Base-by-base conservation (phyloP, 192 early-diverging fungal genomes). In the Umbelopsis sp. region DNA sequence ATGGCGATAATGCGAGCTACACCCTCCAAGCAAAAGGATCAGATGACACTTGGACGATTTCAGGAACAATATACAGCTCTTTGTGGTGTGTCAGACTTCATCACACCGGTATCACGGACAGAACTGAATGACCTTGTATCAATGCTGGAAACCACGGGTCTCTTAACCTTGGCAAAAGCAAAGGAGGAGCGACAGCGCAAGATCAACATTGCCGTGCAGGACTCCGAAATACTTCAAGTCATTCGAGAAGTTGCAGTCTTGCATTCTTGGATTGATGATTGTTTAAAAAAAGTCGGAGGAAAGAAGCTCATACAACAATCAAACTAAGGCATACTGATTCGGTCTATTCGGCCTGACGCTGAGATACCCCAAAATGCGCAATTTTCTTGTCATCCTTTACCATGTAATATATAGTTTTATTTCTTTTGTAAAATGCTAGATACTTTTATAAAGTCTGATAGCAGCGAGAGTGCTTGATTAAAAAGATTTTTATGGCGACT, bases 51-150 rank as follows among this genome's bases (percentile, higher is more conserved):
- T 27, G 82, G 79, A 18, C 71, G 86, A 79, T 70, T 89, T n/a
- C 76, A 87, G 64, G 87, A 89, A 11, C 82, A 89, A 67, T 96
- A 94, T 64, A 73, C 78, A 5, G 25, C 61, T 2, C 73, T 88
- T 5, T 91, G 92, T 65, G 53, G 70, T 15, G 77, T 76, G 11
- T 81, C 81, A 10, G 74, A 80, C 41, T 81, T 83, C 69, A 71
- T 92, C 23, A 84, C 88, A 21, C 83, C 90, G 0, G 90, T 94
- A n/a, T 87, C 88, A 21, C 80, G 85, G 51, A 84, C 91, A 21
- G 94, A 96, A 74, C 87, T 92, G 48, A 78, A 85, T 51, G 92
- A 94, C 51, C 71, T 96, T 49, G 71, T 96, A 12, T 76, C 84
- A 23, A 86, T 88, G 80, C 78, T 94, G 64, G 92, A 96, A 75